Base-by-base conservation (phyloP, 805 yeast genomes). In the Dipodascus albidus region DNA sequence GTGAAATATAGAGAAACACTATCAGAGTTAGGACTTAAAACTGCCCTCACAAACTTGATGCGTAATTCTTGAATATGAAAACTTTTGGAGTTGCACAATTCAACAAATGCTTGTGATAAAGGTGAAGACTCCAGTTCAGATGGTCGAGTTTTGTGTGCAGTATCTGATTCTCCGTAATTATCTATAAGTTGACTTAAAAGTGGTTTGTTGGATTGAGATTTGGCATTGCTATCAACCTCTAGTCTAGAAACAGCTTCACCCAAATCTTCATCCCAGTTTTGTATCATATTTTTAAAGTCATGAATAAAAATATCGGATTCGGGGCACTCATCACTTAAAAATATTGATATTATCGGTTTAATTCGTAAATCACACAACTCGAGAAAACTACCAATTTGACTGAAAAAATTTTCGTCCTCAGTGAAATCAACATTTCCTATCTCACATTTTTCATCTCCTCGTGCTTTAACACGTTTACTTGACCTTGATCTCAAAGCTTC, bases 51-150 rank as follows among this genome's bases (percentile, higher is more conserved):
- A 1, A 75, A 54, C 17, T 58, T 54, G n/a, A 65, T 56, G 38
- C 79, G 60, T 0, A 68, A 67, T 38, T 73, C 72, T 42, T 70
- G 72, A 41, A 70, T 67, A 52, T 75, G 77, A 19, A 58, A 58
- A 1, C 54, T 53, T 0, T 60, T 58, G 0, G 55, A 35, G 49
- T 70, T 72, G 2, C 72, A 54, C 1, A 27, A 35, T 1, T 56
- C 31, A 3, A 74, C 53, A 51, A 72, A 68, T 0, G 52, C 55
- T 3, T 14, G 4, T 11, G 44, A 14, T 11, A 14, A 11, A 11
- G 44, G 44, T 14, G 44, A 38, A 11, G 44, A 14, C 9, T 38
- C 44, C 3, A 38, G 20, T 14, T 14, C 6, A 17, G 6, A 4
- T 38, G 44, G 44, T 6, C 44, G 17, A 8, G 17, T 14, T 4